Base-by-base conservation (phyloP, 1,284 basidiomycete species). In the Peniophora sp. region DNA sequence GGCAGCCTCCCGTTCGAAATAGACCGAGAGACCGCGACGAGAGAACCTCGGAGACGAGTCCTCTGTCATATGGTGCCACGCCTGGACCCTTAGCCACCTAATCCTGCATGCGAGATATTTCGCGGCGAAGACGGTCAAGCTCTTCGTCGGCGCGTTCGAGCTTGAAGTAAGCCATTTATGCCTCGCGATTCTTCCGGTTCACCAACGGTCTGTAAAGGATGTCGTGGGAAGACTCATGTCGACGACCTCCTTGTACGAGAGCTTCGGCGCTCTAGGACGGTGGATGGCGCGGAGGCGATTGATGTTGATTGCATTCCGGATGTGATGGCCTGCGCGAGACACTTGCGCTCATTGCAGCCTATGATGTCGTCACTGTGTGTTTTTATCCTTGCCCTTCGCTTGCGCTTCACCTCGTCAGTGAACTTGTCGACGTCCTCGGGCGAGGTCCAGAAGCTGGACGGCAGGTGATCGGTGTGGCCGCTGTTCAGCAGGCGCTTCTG, bases 281-380 rank as follows among this genome's bases (percentile, higher is more conserved):
- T 45, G 43, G 6, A 45, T 15, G n/a, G 43, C n/a, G 22, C n/a
- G n/a, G 3, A 45, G 23, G 12, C 22, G 15, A 20, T 45, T 45
- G 43, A 18, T 48, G 17, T 54, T 52, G 14, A 64, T 49, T 1
- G 61, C 61, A 1, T 42, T 51, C 22, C 53, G 44, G 9, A 64
- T 57, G 60, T 53, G 23, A 64, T 37, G 3, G 55, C 59, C 35
- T 56, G 53, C 18, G 50, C 53, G 3, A 64, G 59, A n/a, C 54
- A 49, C 34, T 52, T 55, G 3, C 60, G 49, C 47, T 59, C 49
- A 42, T 64, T 64, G 49, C 62, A 62, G 9, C 60, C 62, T 64
- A 42, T 22, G 47, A 34, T 22, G 22, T 15, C 3, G 36, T 39
- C 24, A 27, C 34, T 50, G 20, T 15, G 18, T 17, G 37, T n/a